phyloP scores from a whole-genome alignment of 2,329 filamentous ascomycete species.

The Ascochyta clinopodiicola region DNA sequence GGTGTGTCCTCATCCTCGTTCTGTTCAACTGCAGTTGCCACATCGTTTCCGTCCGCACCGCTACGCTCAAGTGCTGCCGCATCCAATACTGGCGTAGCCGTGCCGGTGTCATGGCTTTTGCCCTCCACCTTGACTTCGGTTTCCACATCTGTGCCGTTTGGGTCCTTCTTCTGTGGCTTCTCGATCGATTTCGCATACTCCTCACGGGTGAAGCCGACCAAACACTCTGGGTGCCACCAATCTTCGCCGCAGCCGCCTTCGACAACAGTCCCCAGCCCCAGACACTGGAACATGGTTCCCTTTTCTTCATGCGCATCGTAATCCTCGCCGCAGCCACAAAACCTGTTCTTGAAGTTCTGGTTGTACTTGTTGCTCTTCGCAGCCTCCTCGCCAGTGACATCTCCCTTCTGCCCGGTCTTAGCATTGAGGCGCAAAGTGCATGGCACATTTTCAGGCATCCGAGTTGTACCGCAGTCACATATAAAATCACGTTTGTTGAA shows the following conservation, averaged over 20 bases:
- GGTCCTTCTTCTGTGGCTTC: conserved; percentile 27
- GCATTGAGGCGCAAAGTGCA: conserved; percentile 79
- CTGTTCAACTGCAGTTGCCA: conserved; percentile 61
- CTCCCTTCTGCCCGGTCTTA: conserved; percentile 75
- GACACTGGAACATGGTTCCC: conserved; percentile 97
- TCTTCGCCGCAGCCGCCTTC: conserved; percentile 93
- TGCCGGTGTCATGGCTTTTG: conserved; percentile 16
- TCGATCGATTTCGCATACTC: conserved; percentile 65
- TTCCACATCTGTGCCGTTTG: conserved; percentile 13
- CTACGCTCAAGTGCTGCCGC: conserved; percentile 25
- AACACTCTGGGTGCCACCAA: conserved; percentile 95
- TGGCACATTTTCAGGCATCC: conserved; percentile 72
- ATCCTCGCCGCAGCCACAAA: conserved; percentile 86
- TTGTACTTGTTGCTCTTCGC: conserved; percentile 84
- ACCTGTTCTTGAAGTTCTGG: conserved; percentile 91
- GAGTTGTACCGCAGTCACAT: conserved; percentile 92
- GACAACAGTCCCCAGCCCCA: conserved; percentile 80
- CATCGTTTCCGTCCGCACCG: conserved; percentile 43
- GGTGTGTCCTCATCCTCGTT: conserved; percentile 64
- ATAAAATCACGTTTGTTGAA: conserved; percentile 96
- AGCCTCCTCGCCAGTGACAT: conserved; percentile 77
- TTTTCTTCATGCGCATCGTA: conserved; percentile 91
- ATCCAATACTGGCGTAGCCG: conserved; percentile 26
- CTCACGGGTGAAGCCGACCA: conserved; percentile 78
- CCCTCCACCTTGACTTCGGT: conserved; percentile 7